A percentile compares a stretch with the other conserved stretches of the same genome.
phyloP scores from a whole-genome alignment of 345 rosid species.

The Moringa oleifera region DNA sequence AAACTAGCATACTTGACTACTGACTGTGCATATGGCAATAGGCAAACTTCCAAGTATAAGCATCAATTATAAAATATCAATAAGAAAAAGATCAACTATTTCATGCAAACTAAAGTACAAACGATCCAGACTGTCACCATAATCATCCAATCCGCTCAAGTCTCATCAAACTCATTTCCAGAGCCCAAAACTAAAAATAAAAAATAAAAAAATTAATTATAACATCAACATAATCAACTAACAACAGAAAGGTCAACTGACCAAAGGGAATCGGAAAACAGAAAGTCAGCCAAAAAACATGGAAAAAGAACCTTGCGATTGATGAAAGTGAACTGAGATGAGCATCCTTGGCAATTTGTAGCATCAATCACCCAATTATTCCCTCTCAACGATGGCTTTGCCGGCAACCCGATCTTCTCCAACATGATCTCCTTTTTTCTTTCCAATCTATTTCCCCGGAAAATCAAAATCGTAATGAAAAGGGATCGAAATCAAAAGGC shows the following conservation, averaged over 20 bases:
- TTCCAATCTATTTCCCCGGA: neutral
- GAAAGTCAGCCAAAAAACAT: neutral
- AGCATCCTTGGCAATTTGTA: conserved; percentile 93
- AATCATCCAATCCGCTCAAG: neutral
- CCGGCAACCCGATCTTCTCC: conserved; percentile 92
- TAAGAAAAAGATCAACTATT: no score
- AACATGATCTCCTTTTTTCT: conserved; percentile 29
- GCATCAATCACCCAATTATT: conserved; percentile 80
- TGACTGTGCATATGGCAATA: neutral
- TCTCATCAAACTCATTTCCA: conserved; percentile 1
- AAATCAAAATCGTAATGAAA: neutral
- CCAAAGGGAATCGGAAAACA: neutral
- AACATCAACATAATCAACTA: neutral
- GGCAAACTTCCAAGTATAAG: neutral
- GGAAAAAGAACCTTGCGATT: conserved; percentile 78
- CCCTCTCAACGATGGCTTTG: conserved; percentile 81
- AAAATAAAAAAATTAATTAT: conserved; percentile 1
- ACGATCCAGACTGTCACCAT: neutral
- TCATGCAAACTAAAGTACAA: neutral
- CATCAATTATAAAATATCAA: no score
- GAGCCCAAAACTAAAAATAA: conserved; percentile 4
- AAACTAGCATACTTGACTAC: neutral
- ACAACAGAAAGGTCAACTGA: neutral
- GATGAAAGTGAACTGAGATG: conserved; percentile 90
- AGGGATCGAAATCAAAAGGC: neutral